Evolutionary conservation across 768 basidiomycete genomes (phyloP), one percentile per base, ranked within the genome.

Genomic region (Boletellus sp.): DNA sequence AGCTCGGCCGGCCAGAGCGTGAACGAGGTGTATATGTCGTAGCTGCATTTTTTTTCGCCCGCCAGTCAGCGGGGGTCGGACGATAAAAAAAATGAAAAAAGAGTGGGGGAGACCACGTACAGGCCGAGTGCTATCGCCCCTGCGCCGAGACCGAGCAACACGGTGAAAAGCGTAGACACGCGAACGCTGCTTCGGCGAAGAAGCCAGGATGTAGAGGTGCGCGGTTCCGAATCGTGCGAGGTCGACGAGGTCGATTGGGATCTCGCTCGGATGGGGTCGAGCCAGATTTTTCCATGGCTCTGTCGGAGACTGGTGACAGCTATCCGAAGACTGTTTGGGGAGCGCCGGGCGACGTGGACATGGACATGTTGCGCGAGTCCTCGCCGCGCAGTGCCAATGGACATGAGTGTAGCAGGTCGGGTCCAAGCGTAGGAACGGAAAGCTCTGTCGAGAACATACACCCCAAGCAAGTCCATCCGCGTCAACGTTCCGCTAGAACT

Each of bases 1-100:
- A 90, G 65, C 55, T 82, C 79, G 11, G 63, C 60, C 2, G 87
- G 87, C 86, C 85, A 90, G 52, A 83, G 73, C 0, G 79, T 81
- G 66, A 85, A 70, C 11, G 74, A 71, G 7, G 66, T 65, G 59
- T 81, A 85, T 38, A 83, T 70, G n/a, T 78, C 72, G 56, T 78
- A 80, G 22, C 83, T 84, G 54, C 40, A 39, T 45, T 44, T 42
- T n/a, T n/a, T n/a, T n/a, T n/a, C n/a, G n/a, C n/a, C n/a, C 5
- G 44, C 43, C 8, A 17, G 17, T 38, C 9, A 17, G 35, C 22
- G 24, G 16, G 24, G 13, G 22, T 28, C 16, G 17, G 41, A 15
- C 17, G 12, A 26, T 16, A 6, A 46, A 31, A 31, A 15, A 4
- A 28, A 31, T 31, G 15, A 26, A 34, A n/a, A 11, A 12, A 6